Evolutionary conservation across 352 stramenopile species (phyloP).

Genomic region (Pythium apleroticum): DNA sequence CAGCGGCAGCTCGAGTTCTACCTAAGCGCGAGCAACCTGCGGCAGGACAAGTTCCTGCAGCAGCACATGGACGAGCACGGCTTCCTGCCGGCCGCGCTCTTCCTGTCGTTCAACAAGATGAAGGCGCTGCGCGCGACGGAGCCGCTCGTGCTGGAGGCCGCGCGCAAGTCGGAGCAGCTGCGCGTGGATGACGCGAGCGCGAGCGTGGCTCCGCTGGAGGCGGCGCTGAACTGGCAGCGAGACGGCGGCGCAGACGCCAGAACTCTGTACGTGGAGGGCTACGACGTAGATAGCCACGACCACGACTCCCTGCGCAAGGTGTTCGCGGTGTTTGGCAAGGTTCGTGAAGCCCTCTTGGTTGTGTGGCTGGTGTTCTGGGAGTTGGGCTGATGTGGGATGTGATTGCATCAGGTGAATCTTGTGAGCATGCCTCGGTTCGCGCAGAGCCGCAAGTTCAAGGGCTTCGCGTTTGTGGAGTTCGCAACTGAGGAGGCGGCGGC

Average conservation of each 20-base stretch:
- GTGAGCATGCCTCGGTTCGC: slow-evolving; percentile 75
- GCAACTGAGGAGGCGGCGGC: slow-evolving; percentile 33
- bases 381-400: no score
- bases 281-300: slow-evolving; percentile 44
- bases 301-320: slow-evolving; percentile 64
- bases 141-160: slow-evolving; percentile 56
- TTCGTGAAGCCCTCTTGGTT: no score
- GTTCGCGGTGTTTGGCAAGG: slow-evolving; percentile 67
- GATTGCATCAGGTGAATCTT: slow-evolving; percentile 60
- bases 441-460: slow-evolving; percentile 72
- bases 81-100: slow-evolving; percentile 50
- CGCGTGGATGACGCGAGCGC: slow-evolving; percentile 38
- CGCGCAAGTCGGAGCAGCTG: slow-evolving; percentile 51
- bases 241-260: slow-evolving; percentile 23
- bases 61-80: slow-evolving; percentile 67
- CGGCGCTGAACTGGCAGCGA: slow-evolving; percentile 15
- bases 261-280: slow-evolving; percentile 81
- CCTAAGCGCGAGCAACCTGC: slow-evolving; percentile 71
- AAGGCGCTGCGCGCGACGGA: slow-evolving; percentile 58
- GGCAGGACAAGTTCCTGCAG: slow-evolving; percentile 80
- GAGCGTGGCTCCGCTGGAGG: slow-evolving; percentile 46
- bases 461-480: slow-evolving; percentile 86
- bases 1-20: slow-evolving; percentile 86
- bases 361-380: no score
- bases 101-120: slow-evolving; percentile 64